phyloP scores from a whole-genome alignment of 371 early-diverging fungal genomes.

The Fennellomyces sp. region DNA sequence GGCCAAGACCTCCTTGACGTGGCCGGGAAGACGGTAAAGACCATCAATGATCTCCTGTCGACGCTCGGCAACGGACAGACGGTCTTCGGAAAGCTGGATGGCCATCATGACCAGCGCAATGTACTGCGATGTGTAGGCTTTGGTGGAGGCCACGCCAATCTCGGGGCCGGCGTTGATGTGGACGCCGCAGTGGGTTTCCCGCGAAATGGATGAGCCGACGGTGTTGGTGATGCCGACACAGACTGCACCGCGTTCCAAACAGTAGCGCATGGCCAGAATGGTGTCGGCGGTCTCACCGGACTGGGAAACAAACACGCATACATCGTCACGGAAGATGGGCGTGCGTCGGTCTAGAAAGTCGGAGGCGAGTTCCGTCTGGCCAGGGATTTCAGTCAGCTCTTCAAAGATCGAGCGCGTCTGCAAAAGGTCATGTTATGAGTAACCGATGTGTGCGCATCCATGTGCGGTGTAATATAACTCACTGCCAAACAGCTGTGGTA shows the following conservation, averaged over 20 bases:
- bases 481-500: conserved; percentile 94
- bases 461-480: conserved; percentile 21
- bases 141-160: conserved; percentile 98
- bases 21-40: conserved; percentile 83
- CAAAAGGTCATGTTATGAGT: not conserved
- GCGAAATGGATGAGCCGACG: conserved; percentile 94
- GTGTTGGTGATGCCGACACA: conserved; percentile 98
- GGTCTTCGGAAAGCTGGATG: conserved; percentile 90
- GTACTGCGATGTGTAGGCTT: conserved; percentile 98
- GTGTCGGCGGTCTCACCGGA: conserved; percentile 99
- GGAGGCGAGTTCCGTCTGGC: conserved; percentile 89
- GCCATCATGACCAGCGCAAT: conserved; percentile 97
- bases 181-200: conserved; percentile 98
- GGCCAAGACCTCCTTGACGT: conserved; percentile 90
- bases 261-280: conserved; percentile 95
- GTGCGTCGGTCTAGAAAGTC: conserved; percentile 95
- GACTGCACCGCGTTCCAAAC: conserved; percentile 94
- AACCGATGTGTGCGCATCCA: not conserved
- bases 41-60: conserved; percentile 94
- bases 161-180: conserved; percentile 99
- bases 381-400: conserved; percentile 95
- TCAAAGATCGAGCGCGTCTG: conserved; percentile 95
- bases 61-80: conserved; percentile 80
- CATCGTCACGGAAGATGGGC: conserved; percentile 97
- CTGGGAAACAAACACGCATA: conserved; percentile 98